Evolutionary conservation across 2,329 filamentous ascomycete genomes (phyloP).

Genomic region (Claviceps fusiformis): DNA sequence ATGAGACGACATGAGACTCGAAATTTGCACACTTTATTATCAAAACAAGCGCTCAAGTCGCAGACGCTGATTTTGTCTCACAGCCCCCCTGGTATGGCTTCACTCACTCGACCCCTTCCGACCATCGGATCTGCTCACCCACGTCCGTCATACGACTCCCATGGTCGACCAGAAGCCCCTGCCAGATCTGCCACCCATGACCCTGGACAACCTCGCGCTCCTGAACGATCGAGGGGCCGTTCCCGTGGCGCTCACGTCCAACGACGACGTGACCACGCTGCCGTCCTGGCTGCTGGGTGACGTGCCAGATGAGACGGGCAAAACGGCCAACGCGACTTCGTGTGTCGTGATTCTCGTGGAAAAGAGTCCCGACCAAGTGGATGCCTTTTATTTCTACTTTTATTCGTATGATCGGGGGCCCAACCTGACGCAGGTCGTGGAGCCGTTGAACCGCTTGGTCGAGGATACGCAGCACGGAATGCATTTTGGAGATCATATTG

Average conservation of each 20-base stretch:
- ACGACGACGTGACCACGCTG: constrained; percentile 11
- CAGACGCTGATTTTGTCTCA: neutral
- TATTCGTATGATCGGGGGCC: constrained; percentile 18
- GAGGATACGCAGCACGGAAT: constrained; percentile 7
- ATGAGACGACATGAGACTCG: no score
- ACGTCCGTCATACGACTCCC: constrained; percentile 17
- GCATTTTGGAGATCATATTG: constrained; percentile 15
- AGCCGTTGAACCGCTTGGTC: constrained; percentile 13
- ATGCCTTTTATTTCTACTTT: constrained; percentile 21
- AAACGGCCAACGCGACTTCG: constrained; percentile 12
- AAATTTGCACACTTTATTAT: neutral
- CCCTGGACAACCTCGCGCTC: neutral
- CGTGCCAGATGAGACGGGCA: constrained; percentile 11
- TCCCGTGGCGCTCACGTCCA: constrained; percentile 14
- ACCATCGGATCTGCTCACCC: constrained; percentile 16
- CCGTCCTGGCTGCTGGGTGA: constrained; percentile 15
- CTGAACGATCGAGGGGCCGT: constrained; percentile 9
- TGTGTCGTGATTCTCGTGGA: constrained; percentile 17
- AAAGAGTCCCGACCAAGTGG: constrained; percentile 8
- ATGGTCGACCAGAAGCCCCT: constrained; percentile 8
- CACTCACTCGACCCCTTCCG: constrained; percentile 19
- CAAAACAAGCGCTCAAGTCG: neutral
- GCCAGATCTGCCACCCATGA: constrained; percentile 15
- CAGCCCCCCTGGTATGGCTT: constrained; percentile 19
- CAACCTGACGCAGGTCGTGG: constrained; percentile 15